Evolutionary conservation across 2,329 filamentous ascomycete genomes (phyloP), one percentile per base, ranked within the genome.

Genomic region (Neofusicoccum cordaticola): DNA sequence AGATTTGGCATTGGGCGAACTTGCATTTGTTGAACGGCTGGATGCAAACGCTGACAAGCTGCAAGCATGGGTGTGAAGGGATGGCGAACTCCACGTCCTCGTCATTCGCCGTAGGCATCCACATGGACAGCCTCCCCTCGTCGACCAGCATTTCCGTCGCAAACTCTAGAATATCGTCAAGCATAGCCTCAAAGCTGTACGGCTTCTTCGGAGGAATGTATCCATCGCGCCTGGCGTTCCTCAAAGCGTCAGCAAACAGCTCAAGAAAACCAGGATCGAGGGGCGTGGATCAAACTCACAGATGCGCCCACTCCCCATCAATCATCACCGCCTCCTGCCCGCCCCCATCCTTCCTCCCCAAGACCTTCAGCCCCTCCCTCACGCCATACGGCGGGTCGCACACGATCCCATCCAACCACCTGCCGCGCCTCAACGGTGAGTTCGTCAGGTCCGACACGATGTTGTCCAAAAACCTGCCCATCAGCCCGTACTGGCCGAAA

Each of bases 381-480:
- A 99, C 93, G 2, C 95, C 95, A 73, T 99, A 99, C 0, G 95
- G 95, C 17, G 95, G 95, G 78, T 99, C 95, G 72, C 93, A 98
- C 6, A 98, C 83, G 66, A 99, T 96, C 3, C 92, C 93, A 76
- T 99, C 93, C 66, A 98, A 87, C 68, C 89, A 84, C 58, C 86
- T 76, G 35, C 72, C 65, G 75, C 78, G 48, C 86, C 75, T 69
- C 12, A 98, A 78, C 0, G 95, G 95, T 1, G 89, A 89, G 73
- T 98, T 93, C 0, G 93, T 97, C 63, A 99, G 76, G 75, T 99
- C 95, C 0, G 91, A 89, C 1, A 91, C 87, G 70, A 97, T 96
- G 39, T 88, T 86, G 70, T 93, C 94, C 0, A 94, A 85, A 63
- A 95, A 87, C 19, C 83, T 77, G 37, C 82, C 78, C 41, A 84